Conservation (phyloP, 177 flowering plant species). For the Vitis hybrid region DNA sequence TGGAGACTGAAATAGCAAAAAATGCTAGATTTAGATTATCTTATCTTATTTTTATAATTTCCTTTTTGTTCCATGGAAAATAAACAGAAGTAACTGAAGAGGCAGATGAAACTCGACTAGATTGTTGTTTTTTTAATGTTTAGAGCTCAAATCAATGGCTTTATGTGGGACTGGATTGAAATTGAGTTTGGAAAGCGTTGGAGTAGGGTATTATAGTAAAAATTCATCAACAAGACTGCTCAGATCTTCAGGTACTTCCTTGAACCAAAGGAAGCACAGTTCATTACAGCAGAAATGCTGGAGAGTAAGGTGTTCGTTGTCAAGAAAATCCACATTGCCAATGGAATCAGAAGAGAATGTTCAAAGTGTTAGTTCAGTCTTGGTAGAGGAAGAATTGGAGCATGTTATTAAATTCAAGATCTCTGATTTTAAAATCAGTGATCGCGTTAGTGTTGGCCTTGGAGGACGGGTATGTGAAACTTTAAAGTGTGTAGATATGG, state of each 20-base stretch:
- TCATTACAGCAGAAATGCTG: conserved; percentile 6
- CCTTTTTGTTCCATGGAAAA: not conserved
- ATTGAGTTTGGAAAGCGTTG: conserved; percentile 28
- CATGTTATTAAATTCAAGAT: conserved; percentile 69
- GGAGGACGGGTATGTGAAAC: conserved; percentile 68
- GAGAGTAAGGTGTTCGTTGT: conserved; percentile 34
- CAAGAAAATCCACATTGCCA: conserved; percentile 23
- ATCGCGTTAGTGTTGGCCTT: conserved; percentile 75
- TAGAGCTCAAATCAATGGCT: conserved; percentile 35
- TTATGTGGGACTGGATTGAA: conserved; percentile 35
- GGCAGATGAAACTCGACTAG: not conserved
- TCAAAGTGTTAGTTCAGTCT: conserved; percentile 11
- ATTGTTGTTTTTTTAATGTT: not conserved
- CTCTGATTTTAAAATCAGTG: conserved; percentile 71
- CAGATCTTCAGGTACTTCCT: conserved; percentile 9
- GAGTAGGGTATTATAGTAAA: conserved; percentile 10
- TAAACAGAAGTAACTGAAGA: not conserved
- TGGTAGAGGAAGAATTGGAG: conserved; percentile 51
- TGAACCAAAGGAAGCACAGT: conserved; percentile 7
- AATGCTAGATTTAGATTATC: not conserved
- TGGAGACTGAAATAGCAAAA: no score
- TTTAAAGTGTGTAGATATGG: not conserved
- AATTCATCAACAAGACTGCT: conserved; percentile 34
- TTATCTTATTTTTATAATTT: not conserved
- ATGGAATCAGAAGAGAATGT: conserved; percentile 35